Evolutionary conservation across 805 yeast genomes (phyloP), one percentile per base, ranked within the genome.

Genomic region (Yamadazyma tumulicola): DNA sequence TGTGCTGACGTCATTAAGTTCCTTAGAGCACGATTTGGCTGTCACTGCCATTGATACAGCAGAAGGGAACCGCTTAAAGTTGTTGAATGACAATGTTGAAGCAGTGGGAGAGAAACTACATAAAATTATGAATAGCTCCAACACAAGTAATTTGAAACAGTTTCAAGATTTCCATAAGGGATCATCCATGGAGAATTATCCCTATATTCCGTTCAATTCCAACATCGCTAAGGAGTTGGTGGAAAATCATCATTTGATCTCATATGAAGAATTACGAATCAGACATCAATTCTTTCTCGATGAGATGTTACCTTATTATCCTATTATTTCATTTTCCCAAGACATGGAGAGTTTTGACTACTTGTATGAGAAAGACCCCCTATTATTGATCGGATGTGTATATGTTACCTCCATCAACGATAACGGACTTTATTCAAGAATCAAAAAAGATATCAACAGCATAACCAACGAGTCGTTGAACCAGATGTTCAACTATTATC

Each of bases 361-460:
- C 49, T 42, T 73, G 13, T 30, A 65, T 9, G 64, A 64, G 14
- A 49, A 65, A 28, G 62, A 66, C 24, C 79, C 79, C 0, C 40
- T 72, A 26, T 47, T 72, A 1, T 50, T 75, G 12, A 43, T 66
- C 17, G 59, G 71, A 2, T 67, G 68, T 37, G 58, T 74, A 12
- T 61, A 69, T 11, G 77, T 67, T 13, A 71, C 78, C 3, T 62
- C 74, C 26, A 51, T 73, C 26, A 70, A 74, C 47, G 64, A 67
- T 33, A 54, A 55, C 37, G 48, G 45, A 6, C 29, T 43, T n/a
- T 41, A 24, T 19, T 35, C 43, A 3, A 29, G 26, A 17, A 43
- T 43, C 21, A 24, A 38, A 22, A 27, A 43, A 15, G 29, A 36
- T 17, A 35, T 38, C n/a, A 38, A 37, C 16, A 40, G 24, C 4